phyloP scores from a whole-genome alignment of 768 basidiomycete species.

The Agrocybe praecox region DNA sequence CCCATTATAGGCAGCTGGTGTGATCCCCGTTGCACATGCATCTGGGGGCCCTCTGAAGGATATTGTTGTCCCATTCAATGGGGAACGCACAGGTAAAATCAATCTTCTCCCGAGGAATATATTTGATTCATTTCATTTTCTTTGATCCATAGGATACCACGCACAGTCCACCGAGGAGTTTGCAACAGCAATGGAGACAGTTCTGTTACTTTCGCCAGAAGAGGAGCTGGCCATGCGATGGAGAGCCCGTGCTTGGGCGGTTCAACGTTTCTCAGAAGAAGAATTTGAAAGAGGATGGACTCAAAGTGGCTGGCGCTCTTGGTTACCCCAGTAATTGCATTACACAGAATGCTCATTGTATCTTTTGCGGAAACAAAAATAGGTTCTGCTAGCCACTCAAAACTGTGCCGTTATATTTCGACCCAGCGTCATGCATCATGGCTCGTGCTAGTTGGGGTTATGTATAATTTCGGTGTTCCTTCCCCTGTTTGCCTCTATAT shows the following conservation, averaged over 20 bases:
- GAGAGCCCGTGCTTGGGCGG: conserved; percentile 72
- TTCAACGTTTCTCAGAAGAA: conserved; percentile 72
- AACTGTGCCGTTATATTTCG: no score
- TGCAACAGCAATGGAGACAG: conserved; percentile 64
- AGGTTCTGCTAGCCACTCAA: no score
- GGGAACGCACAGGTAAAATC: conserved; percentile 63
- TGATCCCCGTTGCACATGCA: conserved; percentile 89
- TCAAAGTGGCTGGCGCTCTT: conserved; percentile 57
- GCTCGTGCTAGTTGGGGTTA: no score
- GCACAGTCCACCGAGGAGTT: conserved; percentile 68
- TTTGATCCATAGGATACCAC: conserved; percentile 64
- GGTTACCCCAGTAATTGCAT: conserved; percentile 13
- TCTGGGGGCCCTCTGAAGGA: conserved; percentile 92
- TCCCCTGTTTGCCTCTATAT: no score
- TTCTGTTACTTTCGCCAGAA: conserved; percentile 54
- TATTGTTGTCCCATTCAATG: conserved; percentile 82
- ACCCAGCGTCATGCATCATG: no score
- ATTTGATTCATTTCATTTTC: not conserved
- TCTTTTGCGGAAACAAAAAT: no score
- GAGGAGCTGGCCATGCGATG: conserved; percentile 65
- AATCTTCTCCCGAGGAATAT: not conserved
- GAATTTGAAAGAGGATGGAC: conserved; percentile 83
- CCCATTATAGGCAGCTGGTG: conserved; percentile 79
- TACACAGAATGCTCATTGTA: no score
- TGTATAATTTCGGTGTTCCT: no score